phyloP scores from a whole-genome alignment of 2,329 filamentous ascomycete genomes.

The Colletotrichum musicola region DNA sequence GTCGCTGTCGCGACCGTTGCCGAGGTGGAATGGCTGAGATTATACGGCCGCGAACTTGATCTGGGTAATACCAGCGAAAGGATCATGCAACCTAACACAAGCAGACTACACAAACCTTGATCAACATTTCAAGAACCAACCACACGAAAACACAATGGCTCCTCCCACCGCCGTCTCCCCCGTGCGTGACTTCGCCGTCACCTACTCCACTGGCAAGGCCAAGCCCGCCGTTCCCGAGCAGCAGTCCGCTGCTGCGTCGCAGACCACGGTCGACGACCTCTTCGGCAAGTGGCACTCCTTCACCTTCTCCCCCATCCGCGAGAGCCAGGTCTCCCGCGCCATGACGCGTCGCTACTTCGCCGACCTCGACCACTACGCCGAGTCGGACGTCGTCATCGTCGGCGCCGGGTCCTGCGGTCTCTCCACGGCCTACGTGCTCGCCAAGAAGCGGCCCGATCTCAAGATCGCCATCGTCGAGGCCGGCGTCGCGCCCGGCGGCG shows the following conservation, averaged over 20 bases:
- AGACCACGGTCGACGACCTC: constrained; percentile 62
- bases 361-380: constrained; percentile 89
- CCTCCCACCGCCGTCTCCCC: constrained; percentile 79
- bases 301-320: constrained; percentile 86
- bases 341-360: constrained; percentile 95
- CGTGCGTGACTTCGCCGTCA: constrained; percentile 57
- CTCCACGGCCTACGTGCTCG: constrained; percentile 86
- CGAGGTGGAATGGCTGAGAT: constrained; percentile 71
- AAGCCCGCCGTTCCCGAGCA: constrained; percentile 64
- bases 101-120: constrained; percentile 10
- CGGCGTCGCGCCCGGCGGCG: constrained; percentile 86
- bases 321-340: constrained; percentile 91
- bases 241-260: background rate
- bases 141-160: constrained; percentile 71
- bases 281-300: constrained; percentile 84
- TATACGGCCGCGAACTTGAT: constrained; percentile 96
- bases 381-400: constrained; percentile 94
- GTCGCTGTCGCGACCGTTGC: constrained; percentile 46
- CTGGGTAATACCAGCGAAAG: constrained; percentile 99
- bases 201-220: constrained; percentile 38
- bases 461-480: constrained; percentile 94
- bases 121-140: constrained; percentile 46
- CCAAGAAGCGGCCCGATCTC: constrained; percentile 85
- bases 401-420: constrained; percentile 91
- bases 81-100: constrained; percentile 77